Evolutionary conservation across 1,284 basidiomycete genomes (phyloP).

Genomic region (Apiotrichum brassicae): DNA sequence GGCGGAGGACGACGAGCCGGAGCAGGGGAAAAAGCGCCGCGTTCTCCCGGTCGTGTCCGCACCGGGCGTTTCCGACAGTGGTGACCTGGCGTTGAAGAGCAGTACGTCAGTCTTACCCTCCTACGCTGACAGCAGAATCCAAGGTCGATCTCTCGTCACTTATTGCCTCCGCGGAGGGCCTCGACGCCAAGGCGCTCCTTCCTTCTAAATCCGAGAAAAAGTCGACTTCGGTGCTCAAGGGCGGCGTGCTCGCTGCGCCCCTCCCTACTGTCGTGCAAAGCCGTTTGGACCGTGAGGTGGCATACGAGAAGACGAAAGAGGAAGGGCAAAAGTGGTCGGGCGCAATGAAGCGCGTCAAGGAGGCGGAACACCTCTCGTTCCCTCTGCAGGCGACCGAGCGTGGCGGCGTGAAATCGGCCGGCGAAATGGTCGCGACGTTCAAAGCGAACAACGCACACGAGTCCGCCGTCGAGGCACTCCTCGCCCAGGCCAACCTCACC

Average conservation of each 20-base stretch:
- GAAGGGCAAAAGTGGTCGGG: constrained; percentile 92
- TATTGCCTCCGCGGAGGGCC: constrained; percentile 55
- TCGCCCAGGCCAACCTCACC: constrained; percentile 69
- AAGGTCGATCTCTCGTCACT: constrained; percentile 50
- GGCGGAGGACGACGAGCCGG: constrained; percentile 55
- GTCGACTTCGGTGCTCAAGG: constrained; percentile 54
- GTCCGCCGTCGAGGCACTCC: constrained; percentile 65
- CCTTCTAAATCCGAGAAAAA: constrained; percentile 43
- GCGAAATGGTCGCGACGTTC: constrained; percentile 52
- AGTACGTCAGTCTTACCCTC: constrained; percentile 23
- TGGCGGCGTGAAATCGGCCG: constrained; percentile 41
- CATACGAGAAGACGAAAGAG: constrained; percentile 84
- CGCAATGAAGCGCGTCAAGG: constrained; percentile 80
- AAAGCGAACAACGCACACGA: constrained; percentile 76
- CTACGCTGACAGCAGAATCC: constrained; percentile 27
- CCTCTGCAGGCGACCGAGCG: constrained; percentile 71
- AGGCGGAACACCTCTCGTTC: constrained; percentile 89
- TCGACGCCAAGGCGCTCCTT: constrained; percentile 50
- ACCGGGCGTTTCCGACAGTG: constrained; percentile 32
- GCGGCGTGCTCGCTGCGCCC: constrained; percentile 71
- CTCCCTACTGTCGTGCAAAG: constrained; percentile 81
- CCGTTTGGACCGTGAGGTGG: constrained; percentile 83
- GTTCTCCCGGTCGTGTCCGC: constrained; percentile 45
- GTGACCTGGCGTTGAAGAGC: constrained; percentile 34
- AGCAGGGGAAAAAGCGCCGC: constrained; percentile 46